Base-by-base conservation (phyloP, 2,329 filamentous ascomycete genomes). In the Diaporthe vaccinii region DNA sequence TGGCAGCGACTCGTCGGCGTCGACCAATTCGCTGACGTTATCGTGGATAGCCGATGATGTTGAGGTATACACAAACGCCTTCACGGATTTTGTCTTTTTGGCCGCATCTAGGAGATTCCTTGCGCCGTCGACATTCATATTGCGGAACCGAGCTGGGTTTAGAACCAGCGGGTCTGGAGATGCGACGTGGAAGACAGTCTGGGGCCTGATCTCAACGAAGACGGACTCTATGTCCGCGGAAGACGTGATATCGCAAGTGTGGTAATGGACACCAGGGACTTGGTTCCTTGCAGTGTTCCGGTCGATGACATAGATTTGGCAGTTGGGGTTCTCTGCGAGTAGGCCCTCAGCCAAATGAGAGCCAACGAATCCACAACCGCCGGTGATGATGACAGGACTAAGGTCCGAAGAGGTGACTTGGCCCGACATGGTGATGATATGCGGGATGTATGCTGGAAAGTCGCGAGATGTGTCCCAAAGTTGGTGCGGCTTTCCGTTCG, bases 11-110 rank as follows among this genome's bases (percentile, higher is more conserved):
- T 78, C 78, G 55, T 78, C 76, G 58, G 77, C 78, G 51, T 78
- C 71, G 22, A 75, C 20, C 28, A 78, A 46, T 36, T 78, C 74
- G 68, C 53, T 74, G 28, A 77, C 46, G 61, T 79, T 79, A 51
- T 79, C 77, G 55, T 78, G 78, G n/a, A 79, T 78, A 41, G 76
- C 76, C 20, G 76, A 78, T 17, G 78, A 78, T 0, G 75, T 77
- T 46, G 72, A 76, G 8, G 78, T 78, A 44, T 79, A 77, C 75
- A 79, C 53, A 53, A 79, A 78, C 25, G 77, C 77, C 70, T 77
- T 76, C 7, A 77, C 77, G 17, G 57, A 53, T n/a, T 41, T 22
- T 8, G 74, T 78, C 36, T 71, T 71, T 34, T 62, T 34, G 22
- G 73, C 76, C 5, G 78, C 74, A 17, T 25, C 12, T 22, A 78